Conservation (phyloP, 495 filamentous ascomycete genomes). For the Gamarada debralockiae region DNA sequence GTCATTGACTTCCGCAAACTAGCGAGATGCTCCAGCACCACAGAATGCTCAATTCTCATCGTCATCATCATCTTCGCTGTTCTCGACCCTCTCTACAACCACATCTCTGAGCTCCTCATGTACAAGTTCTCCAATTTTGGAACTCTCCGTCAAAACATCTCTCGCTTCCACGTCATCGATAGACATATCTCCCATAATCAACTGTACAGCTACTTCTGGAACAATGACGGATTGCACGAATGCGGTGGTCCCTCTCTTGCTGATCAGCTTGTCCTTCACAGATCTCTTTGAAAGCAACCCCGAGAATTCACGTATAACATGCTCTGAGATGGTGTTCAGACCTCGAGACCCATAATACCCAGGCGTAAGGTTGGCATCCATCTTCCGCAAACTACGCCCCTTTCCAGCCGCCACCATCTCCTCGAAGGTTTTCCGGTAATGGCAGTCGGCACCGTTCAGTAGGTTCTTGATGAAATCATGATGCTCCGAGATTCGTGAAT, state of each 20-base stretch:
- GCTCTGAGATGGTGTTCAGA: conserved; percentile 57
- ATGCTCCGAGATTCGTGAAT: conserved; percentile 57
- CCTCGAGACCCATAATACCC: conserved; percentile 91
- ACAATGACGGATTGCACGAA: conserved; percentile 86
- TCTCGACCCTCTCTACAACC: conserved; percentile 45
- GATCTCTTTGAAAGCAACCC: conserved; percentile 59
- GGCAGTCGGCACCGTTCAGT: conserved; percentile 54
- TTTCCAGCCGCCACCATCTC: conserved; percentile 55
- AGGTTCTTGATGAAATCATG: conserved; percentile 51
- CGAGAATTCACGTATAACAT: conserved; percentile 59
- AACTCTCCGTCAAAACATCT: conserved; percentile 67
- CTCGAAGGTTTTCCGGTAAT: conserved; percentile 59
- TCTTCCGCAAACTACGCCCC: conserved; percentile 54
- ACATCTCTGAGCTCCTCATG: conserved; percentile 65
- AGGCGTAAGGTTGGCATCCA: conserved; percentile 40
- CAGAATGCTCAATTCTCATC: conserved; percentile 3
- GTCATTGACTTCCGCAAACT: no score
- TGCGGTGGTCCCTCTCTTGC: conserved; percentile 61
- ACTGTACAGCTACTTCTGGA: conserved; percentile 70
- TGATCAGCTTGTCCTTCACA: conserved; percentile 62
- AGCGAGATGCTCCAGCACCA: background rate
- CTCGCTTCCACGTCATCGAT: conserved; percentile 62
- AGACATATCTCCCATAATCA: conserved; percentile 85
- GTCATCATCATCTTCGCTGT: conserved; percentile 26
- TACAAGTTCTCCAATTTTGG: conserved; percentile 70